Evolutionary conservation across 2,329 filamentous ascomycete genomes (phyloP).

Genomic region (Didymellaceae sp.): DNA sequence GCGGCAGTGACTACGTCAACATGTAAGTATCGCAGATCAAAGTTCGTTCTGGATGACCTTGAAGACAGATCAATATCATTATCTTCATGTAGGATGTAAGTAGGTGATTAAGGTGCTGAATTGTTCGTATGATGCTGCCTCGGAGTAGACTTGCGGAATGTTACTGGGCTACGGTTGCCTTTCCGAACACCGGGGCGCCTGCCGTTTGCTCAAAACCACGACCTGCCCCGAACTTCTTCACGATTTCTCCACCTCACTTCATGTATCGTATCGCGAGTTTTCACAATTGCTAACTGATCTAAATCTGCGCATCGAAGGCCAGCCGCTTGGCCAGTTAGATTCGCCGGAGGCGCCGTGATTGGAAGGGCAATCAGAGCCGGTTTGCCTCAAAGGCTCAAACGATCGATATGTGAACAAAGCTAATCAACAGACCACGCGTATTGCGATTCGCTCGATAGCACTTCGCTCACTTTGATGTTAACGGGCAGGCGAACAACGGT

Average conservation of each 20-base stretch:
- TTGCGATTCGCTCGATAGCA: neutral
- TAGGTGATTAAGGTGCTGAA: too few species aligned
- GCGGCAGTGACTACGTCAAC: too few species aligned
- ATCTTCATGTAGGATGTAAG: neutral
- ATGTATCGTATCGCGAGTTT: neutral
- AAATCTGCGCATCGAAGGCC: neutral
- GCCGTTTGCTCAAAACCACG: conserved; percentile 5
- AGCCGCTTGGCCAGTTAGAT: neutral
- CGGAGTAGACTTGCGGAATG: neutral
- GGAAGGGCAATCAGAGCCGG: neutral
- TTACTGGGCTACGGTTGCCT: too few species aligned
- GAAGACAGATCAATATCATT: too few species aligned
- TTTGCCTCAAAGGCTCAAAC: neutral
- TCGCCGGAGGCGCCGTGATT: conserved; percentile 1
- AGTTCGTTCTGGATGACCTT: too few species aligned
- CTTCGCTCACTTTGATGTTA: neutral
- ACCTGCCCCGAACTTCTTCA: neutral
- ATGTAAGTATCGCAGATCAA: too few species aligned
- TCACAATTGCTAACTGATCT: neutral
- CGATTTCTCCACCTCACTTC: neutral
- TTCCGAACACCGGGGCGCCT: conserved; percentile 4
- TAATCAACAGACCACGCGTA: neutral
- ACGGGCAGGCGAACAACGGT: neutral
- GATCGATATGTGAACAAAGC: neutral
- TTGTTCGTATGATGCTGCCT: too few species aligned